Evolutionary conservation across 2,329 filamentous ascomycete species (phyloP).

Genomic region (Cadophora sp.): DNA sequence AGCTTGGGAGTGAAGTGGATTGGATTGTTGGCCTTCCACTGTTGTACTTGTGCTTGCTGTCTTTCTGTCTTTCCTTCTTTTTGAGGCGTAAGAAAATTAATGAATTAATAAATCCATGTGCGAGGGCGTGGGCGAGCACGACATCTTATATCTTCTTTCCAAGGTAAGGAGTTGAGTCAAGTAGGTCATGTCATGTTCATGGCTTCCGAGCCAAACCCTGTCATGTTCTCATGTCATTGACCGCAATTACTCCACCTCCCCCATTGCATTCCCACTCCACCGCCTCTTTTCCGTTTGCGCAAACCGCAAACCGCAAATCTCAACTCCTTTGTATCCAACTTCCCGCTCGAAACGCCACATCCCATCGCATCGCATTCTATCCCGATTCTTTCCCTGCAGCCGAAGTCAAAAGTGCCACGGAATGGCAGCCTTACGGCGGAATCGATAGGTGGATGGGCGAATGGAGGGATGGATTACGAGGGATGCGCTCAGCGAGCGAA

Average conservation of each 20-base stretch:
- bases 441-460: too few species aligned
- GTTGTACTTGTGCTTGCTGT: background rate
- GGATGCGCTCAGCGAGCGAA: background rate
- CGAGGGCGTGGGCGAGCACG: background rate
- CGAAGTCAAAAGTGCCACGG: background rate
- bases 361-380: background rate
- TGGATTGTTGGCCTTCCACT: slow-evolving; percentile 4
- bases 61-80: background rate
- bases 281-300: background rate
- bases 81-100: background rate
- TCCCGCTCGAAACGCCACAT: too few species aligned
- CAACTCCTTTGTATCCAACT: too few species aligned
- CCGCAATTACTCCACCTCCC: background rate
- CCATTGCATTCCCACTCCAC: background rate
- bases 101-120: background rate
- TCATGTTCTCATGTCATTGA: slow-evolving; percentile 16
- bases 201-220: background rate
- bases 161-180: too few species aligned
- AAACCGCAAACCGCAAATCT: too few species aligned
- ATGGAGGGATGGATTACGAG: background rate
- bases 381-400: slow-evolving; percentile 9
- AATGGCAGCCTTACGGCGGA: slow-evolving; percentile 6
- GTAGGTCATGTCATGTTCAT: background rate
- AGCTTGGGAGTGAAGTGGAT: background rate
- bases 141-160: slow-evolving; percentile 11